Conservation (phyloP, 73 alveolate genomes). For the Paramecium pentaurelia region DNA sequence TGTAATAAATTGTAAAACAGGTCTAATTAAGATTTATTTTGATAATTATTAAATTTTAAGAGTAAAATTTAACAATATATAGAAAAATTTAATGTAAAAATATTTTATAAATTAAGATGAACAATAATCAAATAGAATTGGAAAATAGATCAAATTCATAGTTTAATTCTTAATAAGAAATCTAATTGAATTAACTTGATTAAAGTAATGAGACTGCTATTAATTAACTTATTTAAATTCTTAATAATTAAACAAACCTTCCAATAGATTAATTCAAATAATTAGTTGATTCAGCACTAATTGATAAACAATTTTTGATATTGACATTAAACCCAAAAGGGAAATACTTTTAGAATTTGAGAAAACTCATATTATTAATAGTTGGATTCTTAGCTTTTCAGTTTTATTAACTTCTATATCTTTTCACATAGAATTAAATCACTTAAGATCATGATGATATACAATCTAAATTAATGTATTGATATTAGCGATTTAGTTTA, state of each 20-base stretch:
- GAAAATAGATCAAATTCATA: not conserved
- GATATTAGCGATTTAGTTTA: not conserved
- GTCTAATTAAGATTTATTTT: too few relatives aligned
- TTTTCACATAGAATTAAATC: not conserved
- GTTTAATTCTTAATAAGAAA: not conserved
- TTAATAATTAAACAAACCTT: not conserved
- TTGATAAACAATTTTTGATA: not conserved
- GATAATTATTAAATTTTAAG: not conserved
- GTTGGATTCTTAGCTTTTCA: not conserved
- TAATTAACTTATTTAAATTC: not conserved
- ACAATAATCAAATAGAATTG: not conserved
- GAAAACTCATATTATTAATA: not conserved
- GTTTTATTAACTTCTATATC: not conserved
- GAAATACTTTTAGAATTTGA: not conserved
- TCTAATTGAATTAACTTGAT: not conserved
- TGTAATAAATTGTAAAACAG: too few relatives aligned
- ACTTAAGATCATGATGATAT: not conserved
- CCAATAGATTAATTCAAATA: not conserved
- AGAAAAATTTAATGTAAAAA: too few relatives aligned
- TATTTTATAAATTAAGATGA: not conserved
- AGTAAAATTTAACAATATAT: too few relatives aligned
- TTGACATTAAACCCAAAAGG: not conserved
- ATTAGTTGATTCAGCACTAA: not conserved
- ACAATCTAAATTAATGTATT: not conserved
- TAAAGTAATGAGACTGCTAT: too few relatives aligned